phyloP scores from a whole-genome alignment of 208 protist genomes.

The Leishmania lainsoni region DNA sequence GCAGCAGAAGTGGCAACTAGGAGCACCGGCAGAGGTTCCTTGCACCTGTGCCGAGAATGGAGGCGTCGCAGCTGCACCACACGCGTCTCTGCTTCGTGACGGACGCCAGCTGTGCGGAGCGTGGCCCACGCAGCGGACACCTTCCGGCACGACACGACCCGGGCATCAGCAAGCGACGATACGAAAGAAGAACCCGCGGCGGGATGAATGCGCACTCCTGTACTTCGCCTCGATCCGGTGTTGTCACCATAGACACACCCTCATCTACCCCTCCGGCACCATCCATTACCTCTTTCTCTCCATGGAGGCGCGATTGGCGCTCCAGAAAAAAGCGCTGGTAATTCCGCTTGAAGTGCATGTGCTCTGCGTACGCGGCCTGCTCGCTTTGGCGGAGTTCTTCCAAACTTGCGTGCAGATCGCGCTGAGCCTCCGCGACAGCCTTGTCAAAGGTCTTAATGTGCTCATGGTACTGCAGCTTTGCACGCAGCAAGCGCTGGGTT shows the following conservation, averaged over 20 bases:
- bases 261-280: background rate
- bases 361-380: conserved; percentile 23
- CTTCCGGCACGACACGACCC: conserved; percentile 22
- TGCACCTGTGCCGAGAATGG: conserved; percentile 16
- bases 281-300: background rate
- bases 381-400: conserved; percentile 10
- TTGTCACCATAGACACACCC: background rate
- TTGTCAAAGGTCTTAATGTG: conserved; percentile 16
- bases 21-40: conserved; percentile 1
- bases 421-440: conserved; percentile 11
- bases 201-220: background rate
- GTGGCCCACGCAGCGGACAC: conserved; percentile 31
- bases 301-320: background rate
- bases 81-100: conserved; percentile 16
- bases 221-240: background rate
- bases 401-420: conserved; percentile 1
- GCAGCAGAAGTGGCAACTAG: background rate
- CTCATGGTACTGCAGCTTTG: conserved; percentile 6
- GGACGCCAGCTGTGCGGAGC: conserved; percentile 8
- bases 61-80: conserved; percentile 26
- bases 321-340: conserved; percentile 27
- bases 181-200: background rate
- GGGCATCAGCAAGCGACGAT: background rate
- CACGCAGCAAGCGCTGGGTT: conserved; percentile 14
- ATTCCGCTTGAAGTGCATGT: conserved; percentile 11